Evolutionary conservation across 2,329 filamentous ascomycete genomes (phyloP).

Genomic region (Tolypocladium capitatum): DNA sequence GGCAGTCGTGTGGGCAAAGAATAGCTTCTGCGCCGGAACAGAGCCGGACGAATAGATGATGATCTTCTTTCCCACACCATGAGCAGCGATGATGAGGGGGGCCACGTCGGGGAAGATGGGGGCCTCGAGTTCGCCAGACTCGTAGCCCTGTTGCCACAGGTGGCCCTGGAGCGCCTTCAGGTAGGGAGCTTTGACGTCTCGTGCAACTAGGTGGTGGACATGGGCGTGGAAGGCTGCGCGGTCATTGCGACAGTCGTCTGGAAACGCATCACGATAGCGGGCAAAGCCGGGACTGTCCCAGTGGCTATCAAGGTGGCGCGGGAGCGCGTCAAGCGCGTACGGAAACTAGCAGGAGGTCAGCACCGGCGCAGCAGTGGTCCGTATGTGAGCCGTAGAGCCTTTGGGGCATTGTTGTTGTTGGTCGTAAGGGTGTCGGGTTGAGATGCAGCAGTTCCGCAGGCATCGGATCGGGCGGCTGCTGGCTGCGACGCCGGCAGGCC

Average conservation of each 20-base stretch:
- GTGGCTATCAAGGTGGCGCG: slow-evolving; percentile 46
- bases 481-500: background rate
- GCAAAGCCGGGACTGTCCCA: slow-evolving; percentile 55
- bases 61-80: slow-evolving; percentile 39
- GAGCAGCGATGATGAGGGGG: slow-evolving; percentile 48
- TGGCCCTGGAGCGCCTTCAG: slow-evolving; percentile 70
- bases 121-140: slow-evolving; percentile 53
- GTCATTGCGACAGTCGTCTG: slow-evolving; percentile 45
- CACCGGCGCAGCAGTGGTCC: background rate
- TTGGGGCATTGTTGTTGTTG: background rate
- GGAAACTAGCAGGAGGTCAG: slow-evolving; percentile 46
- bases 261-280: slow-evolving; percentile 59
- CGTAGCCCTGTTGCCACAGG: slow-evolving; percentile 65
- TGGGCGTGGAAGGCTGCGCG: slow-evolving; percentile 50
- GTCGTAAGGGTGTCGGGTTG: slow-evolving; percentile 3
- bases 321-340: slow-evolving; percentile 57
- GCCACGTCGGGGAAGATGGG: slow-evolving; percentile 64
- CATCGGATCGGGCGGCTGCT: background rate
- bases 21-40: slow-evolving; percentile 65
- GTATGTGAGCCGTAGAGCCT: background rate
- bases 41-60: slow-evolving; percentile 76
- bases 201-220: slow-evolving; percentile 54
- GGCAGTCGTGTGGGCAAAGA: slow-evolving; percentile 55
- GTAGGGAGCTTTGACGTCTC: slow-evolving; percentile 63
- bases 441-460: slow-evolving; percentile 3